These are phyloP conservation scores for Micractinium sp. DNA, from an alignment of 139 green algal species.

Conservation along the genomic window DNA sequence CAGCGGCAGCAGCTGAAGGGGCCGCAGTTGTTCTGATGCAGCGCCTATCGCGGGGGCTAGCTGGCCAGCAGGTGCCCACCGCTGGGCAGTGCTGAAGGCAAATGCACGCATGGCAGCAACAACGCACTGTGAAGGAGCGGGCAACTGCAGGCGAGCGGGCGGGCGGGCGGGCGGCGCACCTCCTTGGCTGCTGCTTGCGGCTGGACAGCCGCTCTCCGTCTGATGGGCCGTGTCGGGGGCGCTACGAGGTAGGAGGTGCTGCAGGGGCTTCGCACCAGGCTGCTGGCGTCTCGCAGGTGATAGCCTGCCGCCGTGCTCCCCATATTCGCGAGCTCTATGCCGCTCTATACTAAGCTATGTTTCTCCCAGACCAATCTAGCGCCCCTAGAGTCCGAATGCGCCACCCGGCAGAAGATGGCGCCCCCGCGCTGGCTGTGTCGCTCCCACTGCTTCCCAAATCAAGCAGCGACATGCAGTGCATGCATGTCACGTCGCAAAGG, in stretches of 20 bases:
- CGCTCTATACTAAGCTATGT: no score
- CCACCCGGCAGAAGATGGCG: no score
- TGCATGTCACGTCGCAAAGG: no score
- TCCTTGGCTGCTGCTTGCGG: conserved; percentile 9
- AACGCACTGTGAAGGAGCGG: background rate
- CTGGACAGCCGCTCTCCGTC: background rate
- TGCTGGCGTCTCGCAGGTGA: conserved; percentile 20
- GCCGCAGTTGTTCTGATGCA: background rate
- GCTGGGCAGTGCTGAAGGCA: no score
- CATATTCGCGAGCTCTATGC: no score
- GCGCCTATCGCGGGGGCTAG: no score
- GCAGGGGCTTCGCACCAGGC: background rate
- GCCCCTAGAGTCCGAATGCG: no score
- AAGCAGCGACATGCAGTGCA: no score
- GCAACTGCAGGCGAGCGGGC: background rate
- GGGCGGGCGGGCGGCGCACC: background rate
- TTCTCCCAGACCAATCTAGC: no score
- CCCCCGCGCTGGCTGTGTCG: no score
- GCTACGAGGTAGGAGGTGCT: conserved; percentile 24
- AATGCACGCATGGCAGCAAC: background rate
- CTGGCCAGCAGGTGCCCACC: no score
- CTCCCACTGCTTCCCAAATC: no score
- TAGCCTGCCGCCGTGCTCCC: background rate
- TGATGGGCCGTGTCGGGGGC: background rate
- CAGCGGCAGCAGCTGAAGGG: background rate